A percentile compares a stretch with the other conserved stretches of the same genome.
These are phyloP conservation scores for Neonectria ditissima DNA, from an alignment of 2,329 filamentous ascomycete species.

Conservation along the genomic window DNA sequence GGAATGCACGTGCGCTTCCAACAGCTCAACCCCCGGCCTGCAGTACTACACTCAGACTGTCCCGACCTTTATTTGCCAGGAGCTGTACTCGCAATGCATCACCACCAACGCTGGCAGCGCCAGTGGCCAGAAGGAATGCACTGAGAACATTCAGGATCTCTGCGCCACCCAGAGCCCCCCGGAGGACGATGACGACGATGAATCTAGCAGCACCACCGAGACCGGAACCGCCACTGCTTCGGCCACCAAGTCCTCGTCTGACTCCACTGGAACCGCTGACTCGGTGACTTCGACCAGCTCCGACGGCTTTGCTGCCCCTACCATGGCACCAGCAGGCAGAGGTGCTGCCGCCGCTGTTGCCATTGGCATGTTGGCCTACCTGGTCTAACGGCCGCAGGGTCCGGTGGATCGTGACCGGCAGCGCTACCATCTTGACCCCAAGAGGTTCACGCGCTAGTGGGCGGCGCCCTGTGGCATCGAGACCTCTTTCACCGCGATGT, in stretches of 20 bases:
- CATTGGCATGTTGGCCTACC: conserved; percentile 64
- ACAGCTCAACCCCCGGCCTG: conserved; percentile 62
- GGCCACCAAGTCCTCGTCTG: conserved; percentile 30
- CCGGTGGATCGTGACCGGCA: conserved; percentile 32
- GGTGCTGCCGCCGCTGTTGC: conserved; percentile 61
- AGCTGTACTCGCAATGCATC: conserved; percentile 63
- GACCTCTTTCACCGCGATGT: conserved; percentile 25
- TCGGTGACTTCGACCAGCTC: conserved; percentile 51
- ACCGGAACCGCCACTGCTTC: conserved; percentile 39
- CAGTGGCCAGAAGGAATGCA: conserved; percentile 61
- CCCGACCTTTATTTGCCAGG: conserved; percentile 63
- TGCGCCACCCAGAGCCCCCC: conserved; percentile 57
- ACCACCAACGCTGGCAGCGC: conserved; percentile 54
- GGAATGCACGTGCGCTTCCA: conserved; percentile 61
- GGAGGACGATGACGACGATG: conserved; percentile 27
- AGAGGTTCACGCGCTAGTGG: conserved; percentile 32
- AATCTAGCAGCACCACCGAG: conserved; percentile 44
- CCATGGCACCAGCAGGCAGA: conserved; percentile 58
- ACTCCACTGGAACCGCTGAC: conserved; percentile 34
- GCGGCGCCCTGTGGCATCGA: conserved; percentile 23
- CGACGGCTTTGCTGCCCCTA: conserved; percentile 52
- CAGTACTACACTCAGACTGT: conserved; percentile 66
- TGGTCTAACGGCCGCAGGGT: conserved; percentile 55
- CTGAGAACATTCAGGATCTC: conserved; percentile 57
- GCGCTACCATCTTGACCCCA: conserved; percentile 36